These are phyloP conservation scores for Solanum appendiculatum DNA, from an alignment of 257 asterid genomes.

Conservation along the genomic window DNA sequence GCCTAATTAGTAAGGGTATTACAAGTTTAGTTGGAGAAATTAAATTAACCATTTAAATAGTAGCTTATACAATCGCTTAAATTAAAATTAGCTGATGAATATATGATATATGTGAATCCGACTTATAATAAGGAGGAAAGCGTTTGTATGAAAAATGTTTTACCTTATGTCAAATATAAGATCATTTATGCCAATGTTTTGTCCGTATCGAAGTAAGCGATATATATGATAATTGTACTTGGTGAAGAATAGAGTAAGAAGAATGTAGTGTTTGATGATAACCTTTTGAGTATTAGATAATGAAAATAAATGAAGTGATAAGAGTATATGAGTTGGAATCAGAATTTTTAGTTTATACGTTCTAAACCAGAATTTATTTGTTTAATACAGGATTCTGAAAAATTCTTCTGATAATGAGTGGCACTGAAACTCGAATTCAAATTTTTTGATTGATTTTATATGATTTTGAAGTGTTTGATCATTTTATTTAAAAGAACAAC, in stretches of 20 bases:
- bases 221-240: background rate
- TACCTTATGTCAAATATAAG: background rate
- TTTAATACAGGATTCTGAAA: no score
- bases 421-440: accelerated
- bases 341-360: background rate
- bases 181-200: background rate
- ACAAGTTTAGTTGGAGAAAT: background rate
- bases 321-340: background rate
- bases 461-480: no score
- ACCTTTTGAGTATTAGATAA: background rate
- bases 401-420: no score
- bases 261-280: background rate
- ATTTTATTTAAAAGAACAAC: background rate
- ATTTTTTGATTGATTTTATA: no score
- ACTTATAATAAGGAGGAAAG: background rate
- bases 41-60: background rate
- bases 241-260: background rate
- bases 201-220: background rate
- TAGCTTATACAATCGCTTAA: no score
- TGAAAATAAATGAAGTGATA: background rate
- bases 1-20: background rate
- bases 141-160: background rate
- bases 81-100: no score
- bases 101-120: no score
- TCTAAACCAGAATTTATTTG: background rate